These are phyloP conservation scores for Asclepias syriaca DNA, from an alignment of 257 asterid genomes.

Conservation along the genomic window DNA sequence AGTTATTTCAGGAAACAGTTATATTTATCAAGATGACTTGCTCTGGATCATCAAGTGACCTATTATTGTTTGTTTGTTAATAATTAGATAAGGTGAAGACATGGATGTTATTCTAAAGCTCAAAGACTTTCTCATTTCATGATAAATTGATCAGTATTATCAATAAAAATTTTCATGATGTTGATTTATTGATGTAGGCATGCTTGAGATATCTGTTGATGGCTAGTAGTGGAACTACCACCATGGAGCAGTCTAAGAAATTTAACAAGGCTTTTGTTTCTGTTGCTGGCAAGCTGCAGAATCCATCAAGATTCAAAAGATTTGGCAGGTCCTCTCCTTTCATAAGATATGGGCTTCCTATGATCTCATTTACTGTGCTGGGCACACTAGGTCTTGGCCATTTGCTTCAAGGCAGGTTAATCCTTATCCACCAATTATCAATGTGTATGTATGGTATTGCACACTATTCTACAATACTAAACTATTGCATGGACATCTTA, in stretches of 20 bases:
- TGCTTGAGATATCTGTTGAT: constrained; percentile 1
- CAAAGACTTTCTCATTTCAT: background rate
- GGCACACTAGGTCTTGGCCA: constrained; percentile 95
- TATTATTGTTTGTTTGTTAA: background rate
- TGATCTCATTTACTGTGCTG: constrained; percentile 86
- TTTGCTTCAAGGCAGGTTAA: constrained; percentile 92
- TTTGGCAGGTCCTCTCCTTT: constrained; percentile 83
- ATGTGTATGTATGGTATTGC: background rate
- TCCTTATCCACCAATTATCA: background rate
- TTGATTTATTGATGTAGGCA: constrained; percentile 3
- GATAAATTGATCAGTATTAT: background rate
- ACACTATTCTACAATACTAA: background rate
- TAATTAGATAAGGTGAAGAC: background rate
- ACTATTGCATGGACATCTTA: background rate
- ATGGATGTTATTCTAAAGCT: background rate
- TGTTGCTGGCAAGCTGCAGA: background rate
- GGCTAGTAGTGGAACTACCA: constrained; percentile 16
- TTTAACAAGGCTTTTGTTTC: background rate
- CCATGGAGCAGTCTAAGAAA: constrained; percentile 20
- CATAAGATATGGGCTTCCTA: constrained; percentile 83
- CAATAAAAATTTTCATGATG: background rate
- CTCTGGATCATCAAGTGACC: background rate
- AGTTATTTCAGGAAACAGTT: background rate
- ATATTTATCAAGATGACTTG: background rate
- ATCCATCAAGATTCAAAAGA: constrained; percentile 46